Percentiles rank a stretch among this genome's conserved stretches.
Evolutionary conservation across 371 early-diverging fungal species (phyloP).

Genomic region (Zopfochytrium polystomum): DNA sequence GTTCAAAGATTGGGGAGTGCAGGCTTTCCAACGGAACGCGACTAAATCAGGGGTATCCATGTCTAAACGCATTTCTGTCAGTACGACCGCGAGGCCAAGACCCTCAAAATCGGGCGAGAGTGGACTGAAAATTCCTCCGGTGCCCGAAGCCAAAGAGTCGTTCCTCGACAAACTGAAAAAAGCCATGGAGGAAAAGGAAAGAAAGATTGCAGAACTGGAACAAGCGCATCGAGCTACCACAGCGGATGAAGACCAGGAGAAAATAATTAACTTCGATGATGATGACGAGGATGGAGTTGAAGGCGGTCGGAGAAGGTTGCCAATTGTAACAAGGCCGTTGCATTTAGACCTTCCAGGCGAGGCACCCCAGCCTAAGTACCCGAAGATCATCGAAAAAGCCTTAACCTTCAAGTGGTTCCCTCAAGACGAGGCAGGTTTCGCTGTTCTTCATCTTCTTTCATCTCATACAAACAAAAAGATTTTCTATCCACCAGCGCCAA

Average conservation of each 20-base stretch:
- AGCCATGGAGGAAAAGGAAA: conserved; percentile 14
- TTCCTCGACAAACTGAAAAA: conserved; percentile 3
- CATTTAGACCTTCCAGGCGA: conserved; percentile 5
- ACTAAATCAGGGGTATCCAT: too few relatives aligned
- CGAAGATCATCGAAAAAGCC: conserved; percentile 30
- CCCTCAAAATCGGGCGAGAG: too few relatives aligned
- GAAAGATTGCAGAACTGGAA: conserved; percentile 23
- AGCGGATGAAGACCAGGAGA: conserved; percentile 17
- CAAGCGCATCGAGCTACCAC: conserved; percentile 3
- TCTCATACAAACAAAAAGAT: background rate
- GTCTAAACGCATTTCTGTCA: too few relatives aligned
- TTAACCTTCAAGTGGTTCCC: conserved; percentile 40
- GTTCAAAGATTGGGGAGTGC: conserved; percentile 30
- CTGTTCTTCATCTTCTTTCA: background rate
- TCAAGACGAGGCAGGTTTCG: conserved; percentile 29
- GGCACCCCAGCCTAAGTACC: conserved; percentile 23
- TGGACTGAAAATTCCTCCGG: too few relatives aligned
- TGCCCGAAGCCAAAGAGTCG: background rate
- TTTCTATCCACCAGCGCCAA: conserved; percentile 19
- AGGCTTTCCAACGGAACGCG: too few relatives aligned
- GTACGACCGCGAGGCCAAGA: too few relatives aligned
- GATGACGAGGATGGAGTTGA: conserved; percentile 2
- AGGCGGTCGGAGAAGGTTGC: background rate
- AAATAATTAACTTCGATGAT: background rate
- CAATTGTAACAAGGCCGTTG: background rate